Conservation (phyloP, 768 basidiomycete genomes). For the Cystofilobasidium bisporidii region DNA sequence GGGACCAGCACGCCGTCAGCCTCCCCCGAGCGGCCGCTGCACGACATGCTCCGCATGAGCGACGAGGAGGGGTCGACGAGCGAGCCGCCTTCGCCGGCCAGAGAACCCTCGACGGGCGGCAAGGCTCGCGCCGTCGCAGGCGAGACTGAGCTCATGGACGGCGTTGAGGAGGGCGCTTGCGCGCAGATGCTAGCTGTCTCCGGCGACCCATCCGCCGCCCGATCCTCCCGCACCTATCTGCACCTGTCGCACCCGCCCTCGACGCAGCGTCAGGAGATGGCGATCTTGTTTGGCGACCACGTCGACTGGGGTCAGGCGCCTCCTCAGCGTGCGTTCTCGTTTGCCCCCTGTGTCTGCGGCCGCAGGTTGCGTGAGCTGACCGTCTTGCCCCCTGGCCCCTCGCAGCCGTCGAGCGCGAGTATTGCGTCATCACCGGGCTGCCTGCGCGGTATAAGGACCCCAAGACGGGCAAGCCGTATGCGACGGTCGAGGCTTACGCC, state of each 20-base stretch:
- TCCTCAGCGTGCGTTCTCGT: constrained; percentile 29
- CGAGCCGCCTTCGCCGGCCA: too few relatives aligned
- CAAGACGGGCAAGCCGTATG: constrained; percentile 66
- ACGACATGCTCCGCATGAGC: too few relatives aligned
- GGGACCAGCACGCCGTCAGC: background rate
- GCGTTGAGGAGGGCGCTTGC: too few relatives aligned
- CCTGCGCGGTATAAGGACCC: constrained; percentile 73
- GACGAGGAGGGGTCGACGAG: too few relatives aligned
- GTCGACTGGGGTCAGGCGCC: constrained; percentile 48
- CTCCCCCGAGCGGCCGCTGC: background rate
- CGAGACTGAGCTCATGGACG: constrained; percentile 29
- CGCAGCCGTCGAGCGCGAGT: constrained; percentile 55
- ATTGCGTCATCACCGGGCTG: constrained; percentile 69
- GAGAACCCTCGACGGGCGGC: too few relatives aligned
- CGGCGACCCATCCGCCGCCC: too few relatives aligned
- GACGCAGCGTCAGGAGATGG: constrained; percentile 62
- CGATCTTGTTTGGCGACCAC: constrained; percentile 74
- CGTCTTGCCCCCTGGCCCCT: background rate
- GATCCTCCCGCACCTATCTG: constrained; percentile 54
- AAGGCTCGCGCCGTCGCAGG: constrained; percentile 31
- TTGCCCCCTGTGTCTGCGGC: background rate
- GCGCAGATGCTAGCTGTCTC: too few relatives aligned
- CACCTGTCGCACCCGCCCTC: constrained; percentile 49
- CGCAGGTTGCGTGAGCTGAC: constrained; percentile 4
- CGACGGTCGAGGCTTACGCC: constrained; percentile 55